phyloP scores from a whole-genome alignment of 2,329 filamentous ascomycete genomes.

The Colletotrichum coccodes region DNA sequence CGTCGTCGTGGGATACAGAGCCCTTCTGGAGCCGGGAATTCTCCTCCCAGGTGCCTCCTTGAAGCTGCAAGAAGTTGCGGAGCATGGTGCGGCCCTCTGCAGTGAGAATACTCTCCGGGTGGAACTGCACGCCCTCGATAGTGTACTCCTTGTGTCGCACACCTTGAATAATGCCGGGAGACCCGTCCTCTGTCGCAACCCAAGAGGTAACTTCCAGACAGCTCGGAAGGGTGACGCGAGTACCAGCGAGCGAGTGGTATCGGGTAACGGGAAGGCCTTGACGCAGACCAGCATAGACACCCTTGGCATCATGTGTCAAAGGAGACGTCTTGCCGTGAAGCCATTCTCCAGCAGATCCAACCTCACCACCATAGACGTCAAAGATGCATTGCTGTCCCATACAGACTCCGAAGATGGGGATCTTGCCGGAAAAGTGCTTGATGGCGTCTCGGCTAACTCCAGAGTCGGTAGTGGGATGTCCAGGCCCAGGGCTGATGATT shows the following conservation, averaged over 20 bases:
- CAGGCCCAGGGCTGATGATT: slow-evolving; percentile 93
- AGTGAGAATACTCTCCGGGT: slow-evolving; percentile 96
- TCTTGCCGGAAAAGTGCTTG: slow-evolving; percentile 89
- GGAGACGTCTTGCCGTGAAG: slow-evolving; percentile 97
- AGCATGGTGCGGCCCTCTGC: slow-evolving; percentile 90
- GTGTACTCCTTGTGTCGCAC: slow-evolving; percentile 91
- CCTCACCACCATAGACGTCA: slow-evolving; percentile 89
- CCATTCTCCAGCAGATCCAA: slow-evolving; percentile 94
- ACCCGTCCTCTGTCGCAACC: slow-evolving; percentile 80
- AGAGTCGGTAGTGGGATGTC: slow-evolving; percentile 90
- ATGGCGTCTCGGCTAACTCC: slow-evolving; percentile 95
- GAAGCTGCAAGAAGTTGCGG: slow-evolving; percentile 89
- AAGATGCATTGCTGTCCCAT: slow-evolving; percentile 99
- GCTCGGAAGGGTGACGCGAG: slow-evolving; percentile 84
- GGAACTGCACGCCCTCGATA: slow-evolving; percentile 97
- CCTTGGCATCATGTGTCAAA: slow-evolving; percentile 87
- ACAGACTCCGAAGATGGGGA: slow-evolving; percentile 96
- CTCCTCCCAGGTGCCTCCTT: slow-evolving; percentile 90
- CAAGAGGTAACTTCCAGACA: slow-evolving; percentile 92
- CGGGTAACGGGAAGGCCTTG: slow-evolving; percentile 89
- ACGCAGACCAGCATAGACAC: slow-evolving; percentile 86
- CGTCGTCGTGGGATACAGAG: slow-evolving; percentile 40
- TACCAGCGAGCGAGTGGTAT: slow-evolving; percentile 96
- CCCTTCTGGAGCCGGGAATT: slow-evolving; percentile 69
- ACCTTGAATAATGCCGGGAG: slow-evolving; percentile 93